These are phyloP conservation scores for Clathrus columnatus DNA, from an alignment of 768 basidiomycete species.

Conservation along the genomic window DNA sequence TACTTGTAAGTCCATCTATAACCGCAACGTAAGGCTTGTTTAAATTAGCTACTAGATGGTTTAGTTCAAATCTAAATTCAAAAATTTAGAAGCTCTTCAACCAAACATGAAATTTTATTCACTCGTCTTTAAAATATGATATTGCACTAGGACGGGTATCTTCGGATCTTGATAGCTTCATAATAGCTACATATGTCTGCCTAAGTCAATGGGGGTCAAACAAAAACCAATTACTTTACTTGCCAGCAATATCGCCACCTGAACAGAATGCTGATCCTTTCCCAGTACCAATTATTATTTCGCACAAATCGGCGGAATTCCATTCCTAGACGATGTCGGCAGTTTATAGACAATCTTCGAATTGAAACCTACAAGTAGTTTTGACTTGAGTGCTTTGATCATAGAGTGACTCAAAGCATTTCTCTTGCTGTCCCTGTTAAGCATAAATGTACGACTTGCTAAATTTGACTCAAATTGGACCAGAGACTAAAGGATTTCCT, in stretches of 20 bases:
- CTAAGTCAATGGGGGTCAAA: neutral
- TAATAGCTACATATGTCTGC: slow-evolving; percentile 41
- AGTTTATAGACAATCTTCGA: too few species aligned
- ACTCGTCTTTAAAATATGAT: slow-evolving; percentile 88
- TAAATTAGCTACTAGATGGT: slow-evolving; percentile 60
- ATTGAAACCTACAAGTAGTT: slow-evolving; percentile 66
- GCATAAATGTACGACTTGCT: slow-evolving; percentile 55
- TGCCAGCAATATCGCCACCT: slow-evolving; percentile 89
- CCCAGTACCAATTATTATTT: slow-evolving; percentile 65
- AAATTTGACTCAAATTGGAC: slow-evolving; percentile 65
- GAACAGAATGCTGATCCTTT: slow-evolving; percentile 79
- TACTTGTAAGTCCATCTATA: slow-evolving; percentile 88
- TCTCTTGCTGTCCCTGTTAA: slow-evolving; percentile 72
- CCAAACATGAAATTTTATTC: slow-evolving; percentile 28
- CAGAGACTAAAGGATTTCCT: slow-evolving; percentile 23
- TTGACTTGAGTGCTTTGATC: slow-evolving; percentile 59
- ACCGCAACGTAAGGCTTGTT: slow-evolving; percentile 87
- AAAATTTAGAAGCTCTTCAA: slow-evolving; percentile 9
- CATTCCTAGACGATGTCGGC: slow-evolving; percentile 45
- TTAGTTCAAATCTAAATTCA: slow-evolving; percentile 64
- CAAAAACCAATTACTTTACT: slow-evolving; percentile 24
- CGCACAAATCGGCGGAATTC: slow-evolving; percentile 60
- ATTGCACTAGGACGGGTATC: slow-evolving; percentile 55
- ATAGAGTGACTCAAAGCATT: slow-evolving; percentile 79
- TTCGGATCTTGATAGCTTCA: slow-evolving; percentile 40